A percentile compares a stretch with the other conserved stretches of the same genome.
Evolutionary conservation across 2,329 filamentous ascomycete species (phyloP).

Genomic region (Elsinoe arachidis): DNA sequence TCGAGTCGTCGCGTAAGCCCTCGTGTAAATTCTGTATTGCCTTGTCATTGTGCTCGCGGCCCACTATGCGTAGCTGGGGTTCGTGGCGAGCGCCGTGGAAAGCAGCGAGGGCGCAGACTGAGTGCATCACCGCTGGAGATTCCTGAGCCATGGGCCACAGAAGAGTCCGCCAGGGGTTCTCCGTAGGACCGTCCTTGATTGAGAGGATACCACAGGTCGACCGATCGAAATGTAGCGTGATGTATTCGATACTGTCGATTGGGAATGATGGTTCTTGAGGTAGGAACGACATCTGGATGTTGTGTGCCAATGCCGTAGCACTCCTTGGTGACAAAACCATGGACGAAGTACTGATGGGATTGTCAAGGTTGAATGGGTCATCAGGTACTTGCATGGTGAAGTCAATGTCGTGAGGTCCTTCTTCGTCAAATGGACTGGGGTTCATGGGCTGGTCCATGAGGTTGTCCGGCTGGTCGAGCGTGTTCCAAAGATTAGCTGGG

Average conservation of each 20-base stretch:
- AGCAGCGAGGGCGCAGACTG: constrained; percentile 59
- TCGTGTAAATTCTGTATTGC: constrained; percentile 52
- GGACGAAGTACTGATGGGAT: constrained; percentile 5
- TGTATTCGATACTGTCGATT: constrained; percentile 46
- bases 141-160: constrained; percentile 60
- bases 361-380: neutral
- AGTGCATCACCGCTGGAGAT: constrained; percentile 58
- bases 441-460: neutral
- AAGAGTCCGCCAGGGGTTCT: constrained; percentile 63
- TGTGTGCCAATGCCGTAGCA: neutral
- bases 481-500: neutral
- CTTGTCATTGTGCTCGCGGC: constrained; percentile 60
- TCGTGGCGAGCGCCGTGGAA: constrained; percentile 56
- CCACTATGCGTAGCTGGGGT: constrained; percentile 50
- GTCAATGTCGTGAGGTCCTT: neutral
- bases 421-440: constrained; percentile 3
- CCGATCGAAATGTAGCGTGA: constrained; percentile 55
- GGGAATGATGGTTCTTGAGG: constrained; percentile 23
- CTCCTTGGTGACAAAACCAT: constrained; percentile 14
- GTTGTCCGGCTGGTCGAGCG: neutral
- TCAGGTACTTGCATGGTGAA: neutral
- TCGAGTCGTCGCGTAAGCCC: constrained; percentile 48
- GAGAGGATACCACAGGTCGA: constrained; percentile 63
- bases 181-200: constrained; percentile 58
- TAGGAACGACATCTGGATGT: neutral